These are phyloP conservation scores for Paraphoma chrysanthemicola DNA, from an alignment of 2,329 filamentous ascomycete species.

Conservation along the genomic window DNA sequence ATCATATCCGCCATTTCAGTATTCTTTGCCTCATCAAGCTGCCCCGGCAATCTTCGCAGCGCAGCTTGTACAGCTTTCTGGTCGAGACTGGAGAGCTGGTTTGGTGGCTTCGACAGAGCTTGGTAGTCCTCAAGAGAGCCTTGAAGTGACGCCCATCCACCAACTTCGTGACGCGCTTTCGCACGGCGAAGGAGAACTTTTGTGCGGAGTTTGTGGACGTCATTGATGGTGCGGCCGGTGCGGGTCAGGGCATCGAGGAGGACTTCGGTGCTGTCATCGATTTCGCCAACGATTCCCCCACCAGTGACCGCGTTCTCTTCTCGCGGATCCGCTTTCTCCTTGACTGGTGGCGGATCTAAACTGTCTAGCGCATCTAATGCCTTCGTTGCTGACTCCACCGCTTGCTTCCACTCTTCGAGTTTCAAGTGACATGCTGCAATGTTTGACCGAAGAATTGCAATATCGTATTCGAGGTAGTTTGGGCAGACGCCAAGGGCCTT, in stretches of 20 bases:
- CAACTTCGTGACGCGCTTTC: conserved; percentile 72
- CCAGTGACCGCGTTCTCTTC: conserved; percentile 53
- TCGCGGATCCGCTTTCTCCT: conserved; percentile 44
- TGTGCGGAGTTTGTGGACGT: conserved; percentile 77
- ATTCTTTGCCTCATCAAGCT: conserved; percentile 80
- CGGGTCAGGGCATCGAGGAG: conserved; percentile 41
- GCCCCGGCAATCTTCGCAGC: conserved; percentile 69
- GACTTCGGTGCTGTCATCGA: conserved; percentile 56
- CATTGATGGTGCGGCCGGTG: conserved; percentile 51
- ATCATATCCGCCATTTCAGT: conserved; percentile 96
- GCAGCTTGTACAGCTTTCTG: conserved; percentile 71
- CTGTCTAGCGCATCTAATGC: conserved; percentile 76
- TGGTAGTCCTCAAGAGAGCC: conserved; percentile 85
- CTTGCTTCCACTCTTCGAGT: conserved; percentile 83
- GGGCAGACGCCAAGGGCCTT: conserved; percentile 80
- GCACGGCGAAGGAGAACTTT: conserved; percentile 85
- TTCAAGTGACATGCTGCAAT: conserved; percentile 89
- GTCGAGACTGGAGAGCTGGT: conserved; percentile 69
- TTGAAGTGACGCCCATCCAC: conserved; percentile 80
- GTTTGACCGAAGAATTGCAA: conserved; percentile 87
- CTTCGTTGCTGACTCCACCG: conserved; percentile 74
- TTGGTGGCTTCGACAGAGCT: conserved; percentile 63
- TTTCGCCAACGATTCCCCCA: conserved; percentile 66
- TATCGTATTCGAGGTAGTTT: conserved; percentile 84
- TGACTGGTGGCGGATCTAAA: conserved; percentile 54